Conservation (phyloP, 1,284 basidiomycete species). For the Wolfiporia cocos region DNA sequence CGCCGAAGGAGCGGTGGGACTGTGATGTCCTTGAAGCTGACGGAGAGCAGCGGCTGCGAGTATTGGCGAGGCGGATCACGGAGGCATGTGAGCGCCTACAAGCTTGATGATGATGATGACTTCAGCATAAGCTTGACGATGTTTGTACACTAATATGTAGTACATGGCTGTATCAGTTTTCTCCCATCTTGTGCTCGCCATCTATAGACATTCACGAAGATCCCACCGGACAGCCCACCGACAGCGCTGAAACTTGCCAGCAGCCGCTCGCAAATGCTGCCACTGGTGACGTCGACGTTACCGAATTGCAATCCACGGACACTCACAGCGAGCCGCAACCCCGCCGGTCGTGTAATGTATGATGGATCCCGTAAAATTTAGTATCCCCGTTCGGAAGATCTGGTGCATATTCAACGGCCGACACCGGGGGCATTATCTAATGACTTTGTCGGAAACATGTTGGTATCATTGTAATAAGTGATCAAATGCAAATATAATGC, state of each 20-base stretch:
- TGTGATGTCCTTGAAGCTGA: neutral
- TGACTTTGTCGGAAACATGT: too few species aligned
- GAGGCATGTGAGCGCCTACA: neutral
- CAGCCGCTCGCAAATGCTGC: neutral
- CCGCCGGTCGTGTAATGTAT: neutral
- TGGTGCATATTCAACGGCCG: too few species aligned
- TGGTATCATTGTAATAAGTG: too few species aligned
- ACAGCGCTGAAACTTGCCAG: neutral
- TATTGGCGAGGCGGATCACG: neutral
- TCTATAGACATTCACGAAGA: neutral
- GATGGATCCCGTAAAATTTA: too few species aligned
- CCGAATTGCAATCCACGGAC: neutral
- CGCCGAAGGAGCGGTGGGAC: neutral
- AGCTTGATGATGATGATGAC: neutral
- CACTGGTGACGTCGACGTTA: neutral
- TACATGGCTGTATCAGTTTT: neutral
- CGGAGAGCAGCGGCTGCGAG: neutral
- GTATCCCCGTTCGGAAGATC: too few species aligned
- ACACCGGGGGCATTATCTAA: too few species aligned
- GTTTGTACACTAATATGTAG: neutral
- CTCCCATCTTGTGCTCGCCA: neutral
- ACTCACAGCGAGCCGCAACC: neutral
- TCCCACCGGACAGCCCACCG: neutral
- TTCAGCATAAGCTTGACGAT: neutral
- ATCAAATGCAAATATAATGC: too few species aligned